These are phyloP conservation scores for Aspergillus saccharolyticus DNA, from an alignment of 495 filamentous ascomycete species.

Conservation along the genomic window DNA sequence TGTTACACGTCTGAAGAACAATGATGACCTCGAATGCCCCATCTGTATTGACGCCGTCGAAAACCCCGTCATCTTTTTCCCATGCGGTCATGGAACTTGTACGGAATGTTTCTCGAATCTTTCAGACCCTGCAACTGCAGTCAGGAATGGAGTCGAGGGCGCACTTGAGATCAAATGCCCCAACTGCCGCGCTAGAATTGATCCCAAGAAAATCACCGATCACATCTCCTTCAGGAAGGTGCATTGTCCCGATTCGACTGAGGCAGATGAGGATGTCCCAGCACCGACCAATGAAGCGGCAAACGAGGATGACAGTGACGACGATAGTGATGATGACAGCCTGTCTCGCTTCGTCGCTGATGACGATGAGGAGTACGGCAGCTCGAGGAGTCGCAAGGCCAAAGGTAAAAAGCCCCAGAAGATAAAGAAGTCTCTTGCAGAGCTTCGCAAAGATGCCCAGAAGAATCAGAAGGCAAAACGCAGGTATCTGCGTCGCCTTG, in stretches of 20 bases:
- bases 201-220: constrained; percentile 66
- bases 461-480: constrained; percentile 57
- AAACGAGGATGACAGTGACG: constrained; percentile 33
- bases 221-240: constrained; percentile 69
- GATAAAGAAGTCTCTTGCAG: constrained; percentile 50
- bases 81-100: constrained; percentile 83
- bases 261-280: constrained; percentile 25
- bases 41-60: constrained; percentile 73
- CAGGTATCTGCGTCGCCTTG: constrained; percentile 60
- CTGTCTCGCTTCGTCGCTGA: constrained; percentile 29
- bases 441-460: constrained; percentile 60
- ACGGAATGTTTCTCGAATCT: constrained; percentile 72
- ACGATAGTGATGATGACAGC: constrained; percentile 34
- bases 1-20: constrained; percentile 63
- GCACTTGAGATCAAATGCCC: constrained; percentile 62
- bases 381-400: constrained; percentile 26
- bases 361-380: constrained; percentile 37
- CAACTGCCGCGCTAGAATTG: constrained; percentile 62
- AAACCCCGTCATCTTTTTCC: constrained; percentile 75
- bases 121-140: constrained; percentile 52
- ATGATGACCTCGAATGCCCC: constrained; percentile 60
- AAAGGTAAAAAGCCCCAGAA: constrained; percentile 35
- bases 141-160: constrained; percentile 55
- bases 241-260: constrained; percentile 51
- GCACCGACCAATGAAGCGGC: constrained; percentile 23